A percentile compares a stretch with the other conserved stretches of the same genome.
Conservation (phyloP, 805 yeast genomes). For the Candida orba region DNA sequence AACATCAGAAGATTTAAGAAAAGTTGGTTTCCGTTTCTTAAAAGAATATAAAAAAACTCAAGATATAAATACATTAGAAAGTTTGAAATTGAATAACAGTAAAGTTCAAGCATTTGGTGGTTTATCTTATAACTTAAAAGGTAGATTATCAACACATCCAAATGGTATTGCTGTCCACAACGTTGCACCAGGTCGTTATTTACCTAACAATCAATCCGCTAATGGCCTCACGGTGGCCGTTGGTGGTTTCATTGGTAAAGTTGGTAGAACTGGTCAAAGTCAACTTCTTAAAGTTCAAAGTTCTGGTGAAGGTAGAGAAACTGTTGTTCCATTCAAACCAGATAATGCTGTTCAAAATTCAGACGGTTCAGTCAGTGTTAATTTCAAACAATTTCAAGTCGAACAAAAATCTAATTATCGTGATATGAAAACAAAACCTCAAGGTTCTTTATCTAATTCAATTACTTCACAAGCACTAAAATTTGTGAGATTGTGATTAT, state of each 20-base stretch:
- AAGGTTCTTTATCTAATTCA: neutral
- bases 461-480: neutral
- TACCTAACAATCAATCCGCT: conserved; percentile 23
- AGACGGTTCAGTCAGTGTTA: conserved; percentile 28
- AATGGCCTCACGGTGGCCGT: conserved; percentile 34
- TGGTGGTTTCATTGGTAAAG: conserved; percentile 45
- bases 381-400: neutral
- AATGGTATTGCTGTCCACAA: conserved; percentile 51
- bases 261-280: conserved; percentile 19
- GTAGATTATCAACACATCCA: conserved; percentile 63
- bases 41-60: conserved; percentile 12
- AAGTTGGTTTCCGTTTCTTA: conserved; percentile 26
- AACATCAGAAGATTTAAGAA: conserved; percentile 26
- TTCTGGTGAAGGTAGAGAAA: conserved; percentile 36
- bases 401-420: conserved; percentile 1
- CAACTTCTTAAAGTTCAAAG: conserved; percentile 29
- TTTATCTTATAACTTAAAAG: conserved; percentile 58
- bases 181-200: conserved; percentile 65
- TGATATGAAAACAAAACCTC: neutral
- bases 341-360: conserved; percentile 30
- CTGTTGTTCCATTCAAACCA: conserved; percentile 36
- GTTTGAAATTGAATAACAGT: conserved; percentile 9
- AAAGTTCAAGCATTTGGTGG: conserved; percentile 67
- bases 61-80: conserved; percentile 4
- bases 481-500: too few relatives aligned